These are phyloP conservation scores for Emmonsia crescens DNA, from an alignment of 2,329 filamentous ascomycete genomes.

Conservation along the genomic window DNA sequence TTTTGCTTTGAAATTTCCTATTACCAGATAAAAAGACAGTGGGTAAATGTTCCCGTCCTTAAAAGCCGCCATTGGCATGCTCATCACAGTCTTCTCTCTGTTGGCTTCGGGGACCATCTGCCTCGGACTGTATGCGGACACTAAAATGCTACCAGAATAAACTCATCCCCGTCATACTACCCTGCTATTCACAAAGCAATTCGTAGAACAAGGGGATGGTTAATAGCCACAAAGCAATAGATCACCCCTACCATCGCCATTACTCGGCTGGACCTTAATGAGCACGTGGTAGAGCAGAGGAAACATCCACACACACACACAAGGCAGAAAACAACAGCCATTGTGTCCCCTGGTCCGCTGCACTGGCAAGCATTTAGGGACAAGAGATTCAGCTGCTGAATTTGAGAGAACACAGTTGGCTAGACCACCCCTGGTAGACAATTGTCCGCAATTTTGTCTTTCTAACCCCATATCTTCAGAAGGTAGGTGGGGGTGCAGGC, in stretches of 20 bases:
- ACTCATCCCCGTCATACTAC: conserved; percentile 48
- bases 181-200: too few species aligned
- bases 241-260: conserved; percentile 46
- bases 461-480: too few species aligned
- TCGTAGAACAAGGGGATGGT: not conserved
- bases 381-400: not conserved
- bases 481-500: too few species aligned
- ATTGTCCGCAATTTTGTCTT: not conserved
- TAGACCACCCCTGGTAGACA: not conserved
- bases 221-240: conserved; percentile 43
- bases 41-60: conserved; percentile 58
- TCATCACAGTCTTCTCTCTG: not conserved
- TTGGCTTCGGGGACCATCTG: not conserved
- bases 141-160: conserved; percentile 45
- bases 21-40: conserved; percentile 53
- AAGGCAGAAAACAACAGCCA: not conserved
- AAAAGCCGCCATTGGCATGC: conserved; percentile 31
- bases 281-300: conserved; percentile 23
- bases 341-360: not conserved
- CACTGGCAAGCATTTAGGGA: not conserved
- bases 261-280: conserved; percentile 45
- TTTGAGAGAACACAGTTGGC: not conserved
- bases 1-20: too few species aligned
- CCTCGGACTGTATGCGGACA: conserved; percentile 51
- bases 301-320: conserved; percentile 5